A percentile compares a stretch with the other conserved stretches of the same genome.
These are phyloP conservation scores for Cercospora sp. DNA, from an alignment of 2,329 filamentous ascomycete species.

Conservation along the genomic window DNA sequence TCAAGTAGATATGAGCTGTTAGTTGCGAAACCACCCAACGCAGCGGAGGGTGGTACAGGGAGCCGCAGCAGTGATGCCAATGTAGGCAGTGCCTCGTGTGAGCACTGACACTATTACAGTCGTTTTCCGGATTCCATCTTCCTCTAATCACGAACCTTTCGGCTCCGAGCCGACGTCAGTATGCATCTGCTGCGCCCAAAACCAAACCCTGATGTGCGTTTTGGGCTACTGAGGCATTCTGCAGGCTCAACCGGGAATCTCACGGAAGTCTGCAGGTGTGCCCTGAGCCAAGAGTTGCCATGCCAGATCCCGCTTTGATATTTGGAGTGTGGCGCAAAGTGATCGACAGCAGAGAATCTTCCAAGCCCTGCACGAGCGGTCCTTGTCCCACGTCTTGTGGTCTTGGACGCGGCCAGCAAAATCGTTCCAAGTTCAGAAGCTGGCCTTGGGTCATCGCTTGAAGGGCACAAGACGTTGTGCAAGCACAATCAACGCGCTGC, in stretches of 20 bases:
- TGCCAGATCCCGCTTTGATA: background rate
- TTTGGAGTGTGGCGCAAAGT: slow-evolving; percentile 14
- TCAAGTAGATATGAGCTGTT: background rate
- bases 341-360: slow-evolving; percentile 2
- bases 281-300: slow-evolving; percentile 10
- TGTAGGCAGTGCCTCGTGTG: slow-evolving; percentile 15
- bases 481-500: background rate
- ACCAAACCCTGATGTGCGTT: background rate
- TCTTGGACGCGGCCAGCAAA: background rate
- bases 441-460: background rate
- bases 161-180: slow-evolving; percentile 14
- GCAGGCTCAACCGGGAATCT: background rate
- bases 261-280: background rate
- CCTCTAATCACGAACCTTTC: background rate
- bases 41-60: background rate
- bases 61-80: slow-evolving; percentile 11
- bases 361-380: slow-evolving; percentile 15
- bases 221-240: background rate
- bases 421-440: background rate
- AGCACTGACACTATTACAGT: slow-evolving; percentile 5
- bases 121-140: background rate
- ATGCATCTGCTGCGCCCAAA: slow-evolving; percentile 15
- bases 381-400: slow-evolving; percentile 16
- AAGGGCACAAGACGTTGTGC: background rate
- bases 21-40: background rate